These are phyloP conservation scores for Cladosporium sp. DNA, from an alignment of 2,329 filamentous ascomycete genomes.

Conservation along the genomic window DNA sequence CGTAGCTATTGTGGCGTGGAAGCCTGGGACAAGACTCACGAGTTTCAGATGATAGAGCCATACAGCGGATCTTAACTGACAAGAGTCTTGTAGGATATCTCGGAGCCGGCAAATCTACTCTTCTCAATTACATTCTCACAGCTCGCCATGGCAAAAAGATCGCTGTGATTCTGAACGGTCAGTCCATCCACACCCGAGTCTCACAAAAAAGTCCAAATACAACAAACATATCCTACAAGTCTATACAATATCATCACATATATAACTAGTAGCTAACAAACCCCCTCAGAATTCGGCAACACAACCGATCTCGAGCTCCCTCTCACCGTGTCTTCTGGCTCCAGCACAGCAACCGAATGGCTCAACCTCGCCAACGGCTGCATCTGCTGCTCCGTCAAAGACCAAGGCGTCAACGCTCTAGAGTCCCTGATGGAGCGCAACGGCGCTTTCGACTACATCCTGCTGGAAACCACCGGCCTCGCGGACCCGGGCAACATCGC, in stretches of 20 bases:
- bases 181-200: slow-evolving; percentile 20
- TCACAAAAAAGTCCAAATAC: background rate
- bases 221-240: background rate
- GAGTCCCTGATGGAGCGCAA: slow-evolving; percentile 94
- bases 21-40: background rate
- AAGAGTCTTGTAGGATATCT: slow-evolving; percentile 68
- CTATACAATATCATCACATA: background rate
- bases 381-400: slow-evolving; percentile 97
- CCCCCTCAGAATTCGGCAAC: slow-evolving; percentile 39
- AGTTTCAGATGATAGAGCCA: background rate
- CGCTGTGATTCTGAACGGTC: slow-evolving; percentile 92
- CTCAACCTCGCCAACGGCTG: slow-evolving; percentile 95
- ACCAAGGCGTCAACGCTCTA: slow-evolving; percentile 89
- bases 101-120: slow-evolving; percentile 90
- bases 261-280: background rate
- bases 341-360: slow-evolving; percentile 87
- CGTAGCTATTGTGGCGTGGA: background rate
- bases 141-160: slow-evolving; percentile 97
- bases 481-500: slow-evolving; percentile 95
- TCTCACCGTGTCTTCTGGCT: slow-evolving; percentile 77
- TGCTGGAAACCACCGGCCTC: slow-evolving; percentile 92
- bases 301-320: slow-evolving; percentile 93
- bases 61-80: background rate
- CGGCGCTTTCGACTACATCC: slow-evolving; percentile 93
- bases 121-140: slow-evolving; percentile 93